A percentile compares a stretch with the other conserved stretches of the same genome.
Evolutionary conservation across 2,329 filamentous ascomycete genomes (phyloP).

Genomic region (Sporothrix mexicana): DNA sequence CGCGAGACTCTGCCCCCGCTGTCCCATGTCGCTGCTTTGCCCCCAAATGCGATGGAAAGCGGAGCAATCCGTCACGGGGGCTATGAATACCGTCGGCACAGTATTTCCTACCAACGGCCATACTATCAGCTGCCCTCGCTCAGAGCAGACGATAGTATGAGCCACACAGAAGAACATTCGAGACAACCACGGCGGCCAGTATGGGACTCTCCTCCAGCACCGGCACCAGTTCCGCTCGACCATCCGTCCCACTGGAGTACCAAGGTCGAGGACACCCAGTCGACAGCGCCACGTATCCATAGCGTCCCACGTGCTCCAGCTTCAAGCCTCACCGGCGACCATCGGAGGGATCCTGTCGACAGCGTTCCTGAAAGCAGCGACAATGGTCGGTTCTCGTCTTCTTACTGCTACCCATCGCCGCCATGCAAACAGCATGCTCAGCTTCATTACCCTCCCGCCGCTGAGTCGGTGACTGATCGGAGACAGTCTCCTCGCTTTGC

Average conservation of each 20-base stretch:
- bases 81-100: background rate
- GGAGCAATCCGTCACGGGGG: background rate
- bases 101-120: background rate
- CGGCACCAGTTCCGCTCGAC: background rate
- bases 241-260: background rate
- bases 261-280: constrained; percentile 1
- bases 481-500: background rate
- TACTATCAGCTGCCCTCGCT: background rate
- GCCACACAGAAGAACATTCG: background rate
- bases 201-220: background rate
- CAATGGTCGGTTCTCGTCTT: background rate
- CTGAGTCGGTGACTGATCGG: background rate
- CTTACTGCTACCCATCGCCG: constrained; percentile 31
- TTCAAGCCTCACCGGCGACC: background rate
- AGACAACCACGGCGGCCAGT: background rate
- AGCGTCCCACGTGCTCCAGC: background rate
- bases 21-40: constrained; percentile 7
- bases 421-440: constrained; percentile 17
- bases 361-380: background rate
- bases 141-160: background rate
- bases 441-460: background rate
- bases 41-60: constrained; percentile 13
- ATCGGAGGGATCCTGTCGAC: background rate
- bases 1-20: constrained; percentile 33
- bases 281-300: background rate